phyloP scores from a whole-genome alignment of 371 early-diverging fungal genomes.

The Nematocida minor region DNA sequence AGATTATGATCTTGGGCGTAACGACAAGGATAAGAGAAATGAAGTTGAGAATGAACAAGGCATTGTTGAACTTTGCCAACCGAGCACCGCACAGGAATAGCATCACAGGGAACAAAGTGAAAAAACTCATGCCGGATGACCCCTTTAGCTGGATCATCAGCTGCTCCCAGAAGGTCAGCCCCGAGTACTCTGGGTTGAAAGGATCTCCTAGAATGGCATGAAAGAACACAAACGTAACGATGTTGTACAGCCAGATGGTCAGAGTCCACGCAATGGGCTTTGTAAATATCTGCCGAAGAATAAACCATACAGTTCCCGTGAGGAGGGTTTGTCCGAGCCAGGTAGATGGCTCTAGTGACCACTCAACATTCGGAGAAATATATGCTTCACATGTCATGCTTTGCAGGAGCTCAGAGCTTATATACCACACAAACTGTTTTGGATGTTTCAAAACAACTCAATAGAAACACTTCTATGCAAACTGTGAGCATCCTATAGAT shows the following conservation, averaged over 20 bases:
- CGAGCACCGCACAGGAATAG: slow-evolving; percentile 58
- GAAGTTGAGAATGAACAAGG: slow-evolving; percentile 50
- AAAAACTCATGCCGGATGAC: slow-evolving; percentile 59
- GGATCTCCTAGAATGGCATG: slow-evolving; percentile 66
- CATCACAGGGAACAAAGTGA: slow-evolving; percentile 61
- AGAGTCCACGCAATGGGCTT: slow-evolving; percentile 52
- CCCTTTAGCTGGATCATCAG: slow-evolving; percentile 62
- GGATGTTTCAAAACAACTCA: background rate
- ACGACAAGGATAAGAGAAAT: slow-evolving; percentile 60
- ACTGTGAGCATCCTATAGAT: no score
- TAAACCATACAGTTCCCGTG: slow-evolving; percentile 40
- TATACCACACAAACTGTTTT: background rate
- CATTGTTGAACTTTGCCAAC: slow-evolving; percentile 59
- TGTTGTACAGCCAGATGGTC: slow-evolving; percentile 62
- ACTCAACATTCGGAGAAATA: slow-evolving; percentile 46
- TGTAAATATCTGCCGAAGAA: slow-evolving; percentile 44
- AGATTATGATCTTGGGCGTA: slow-evolving; percentile 56
- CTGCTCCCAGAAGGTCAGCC: slow-evolving; percentile 66
- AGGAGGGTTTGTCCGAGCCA: slow-evolving; percentile 50
- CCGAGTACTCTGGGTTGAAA: slow-evolving; percentile 60
- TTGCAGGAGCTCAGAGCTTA: background rate
- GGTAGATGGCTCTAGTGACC: slow-evolving; percentile 50
- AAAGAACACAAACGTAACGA: slow-evolving; percentile 65
- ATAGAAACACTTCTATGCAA: no score
- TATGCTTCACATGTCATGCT: slow-evolving; percentile 48